Evolutionary conservation across 2,329 filamentous ascomycete genomes (phyloP).

Genomic region (Aspergillus aculeatus): DNA sequence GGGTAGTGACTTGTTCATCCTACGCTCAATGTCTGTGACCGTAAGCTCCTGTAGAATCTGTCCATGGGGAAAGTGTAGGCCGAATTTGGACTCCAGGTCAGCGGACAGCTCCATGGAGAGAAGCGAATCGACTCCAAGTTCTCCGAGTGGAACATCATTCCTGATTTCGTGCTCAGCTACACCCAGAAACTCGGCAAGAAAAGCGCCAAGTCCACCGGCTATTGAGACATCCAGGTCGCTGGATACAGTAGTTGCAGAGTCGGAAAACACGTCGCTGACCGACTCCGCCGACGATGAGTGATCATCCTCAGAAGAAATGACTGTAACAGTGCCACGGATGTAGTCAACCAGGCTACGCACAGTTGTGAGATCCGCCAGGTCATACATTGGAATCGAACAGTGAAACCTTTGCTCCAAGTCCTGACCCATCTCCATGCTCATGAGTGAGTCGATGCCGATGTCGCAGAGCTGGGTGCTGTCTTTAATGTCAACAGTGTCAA

Average conservation of each 20-base stretch:
- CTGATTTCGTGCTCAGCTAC: too few relatives aligned
- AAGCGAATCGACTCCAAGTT: too few relatives aligned
- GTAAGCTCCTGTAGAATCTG: background rate
- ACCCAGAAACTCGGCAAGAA: too few relatives aligned
- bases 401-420: constrained; percentile 44
- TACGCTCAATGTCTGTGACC: too few relatives aligned
- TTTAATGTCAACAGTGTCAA: constrained; percentile 37
- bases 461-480: constrained; percentile 40
- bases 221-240: too few relatives aligned
- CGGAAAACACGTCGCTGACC: background rate
- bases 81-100: background rate
- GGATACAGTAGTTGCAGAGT: too few relatives aligned
- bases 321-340: constrained; percentile 8
- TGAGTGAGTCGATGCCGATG: constrained; percentile 20
- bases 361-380: constrained; percentile 29
- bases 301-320: background rate
- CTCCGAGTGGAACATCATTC: too few relatives aligned
- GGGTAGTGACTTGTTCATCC: too few relatives aligned
- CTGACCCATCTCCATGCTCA: constrained; percentile 48
- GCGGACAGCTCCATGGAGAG: background rate
- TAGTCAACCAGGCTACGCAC: constrained; percentile 27
- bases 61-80: background rate
- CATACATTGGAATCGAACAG: constrained; percentile 23
- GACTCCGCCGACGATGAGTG: background rate
- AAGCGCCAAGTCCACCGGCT: too few relatives aligned